These are phyloP conservation scores for Penicillium sp. DNA, from an alignment of 2,329 filamentous ascomycete species.

Conservation along the genomic window DNA sequence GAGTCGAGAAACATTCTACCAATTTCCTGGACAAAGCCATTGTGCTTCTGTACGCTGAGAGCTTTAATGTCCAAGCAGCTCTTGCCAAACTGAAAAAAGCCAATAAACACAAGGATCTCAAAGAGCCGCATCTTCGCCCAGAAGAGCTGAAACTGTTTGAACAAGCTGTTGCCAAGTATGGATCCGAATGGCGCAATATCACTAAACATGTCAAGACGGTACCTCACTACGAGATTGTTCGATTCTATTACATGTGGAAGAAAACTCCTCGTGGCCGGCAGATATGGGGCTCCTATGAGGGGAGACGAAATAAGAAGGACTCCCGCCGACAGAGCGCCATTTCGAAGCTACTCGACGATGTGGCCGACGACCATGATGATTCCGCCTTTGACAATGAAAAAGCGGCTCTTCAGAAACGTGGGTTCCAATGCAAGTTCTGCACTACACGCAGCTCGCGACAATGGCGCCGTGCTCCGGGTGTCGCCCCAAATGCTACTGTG, in stretches of 20 bases:
- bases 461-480: conserved; percentile 85
- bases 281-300: conserved; percentile 85
- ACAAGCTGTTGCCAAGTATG: conserved; percentile 83
- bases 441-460: conserved; percentile 73
- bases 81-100: conserved; percentile 66
- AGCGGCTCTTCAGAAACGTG: conserved; percentile 71
- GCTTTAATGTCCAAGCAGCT: conserved; percentile 69
- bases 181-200: conserved; percentile 81
- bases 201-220: conserved; percentile 78
- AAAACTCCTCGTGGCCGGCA: conserved; percentile 81
- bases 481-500: conserved; percentile 67
- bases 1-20: conserved; percentile 71
- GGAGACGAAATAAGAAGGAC: conserved; percentile 86
- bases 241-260: conserved; percentile 98
- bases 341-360: conserved; percentile 79
- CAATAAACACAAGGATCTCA: conserved; percentile 68
- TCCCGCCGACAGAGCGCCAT: conserved; percentile 62
- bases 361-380: conserved; percentile 89
- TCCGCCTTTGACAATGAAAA: conserved; percentile 93
- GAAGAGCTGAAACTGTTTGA: conserved; percentile 87
- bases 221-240: conserved; percentile 74
- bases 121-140: conserved; percentile 76
- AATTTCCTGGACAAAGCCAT: conserved; percentile 85
- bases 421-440: conserved; percentile 94
- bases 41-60: conserved; percentile 66